phyloP scores from a whole-genome alignment of 2,329 filamentous ascomycete species.

The Fusarium domesticum region DNA sequence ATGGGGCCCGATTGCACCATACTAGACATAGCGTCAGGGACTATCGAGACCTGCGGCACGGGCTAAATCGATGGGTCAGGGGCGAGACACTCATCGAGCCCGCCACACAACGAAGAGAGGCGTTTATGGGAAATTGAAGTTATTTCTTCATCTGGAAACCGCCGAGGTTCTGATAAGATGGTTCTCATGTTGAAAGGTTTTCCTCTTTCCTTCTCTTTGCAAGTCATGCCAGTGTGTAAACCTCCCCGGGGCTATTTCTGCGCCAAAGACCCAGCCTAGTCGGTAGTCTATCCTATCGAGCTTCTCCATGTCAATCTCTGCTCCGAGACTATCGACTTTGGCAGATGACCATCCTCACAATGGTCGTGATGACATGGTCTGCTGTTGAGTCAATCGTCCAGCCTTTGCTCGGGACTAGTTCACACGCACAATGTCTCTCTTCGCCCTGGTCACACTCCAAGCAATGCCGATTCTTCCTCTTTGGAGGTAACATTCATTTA shows the following conservation, averaged over 20 bases:
- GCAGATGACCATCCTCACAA: not conserved
- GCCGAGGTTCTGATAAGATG: not conserved
- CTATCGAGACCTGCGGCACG: constrained; percentile 19
- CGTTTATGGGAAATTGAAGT: not conserved
- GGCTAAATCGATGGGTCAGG: constrained; percentile 4
- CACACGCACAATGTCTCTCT: not conserved
- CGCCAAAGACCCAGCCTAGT: too few species aligned
- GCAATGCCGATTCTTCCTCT: too few species aligned
- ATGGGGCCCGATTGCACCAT: constrained; percentile 1
- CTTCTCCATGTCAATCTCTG: not conserved
- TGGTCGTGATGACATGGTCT: not conserved
- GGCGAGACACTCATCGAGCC: constrained; percentile 5
- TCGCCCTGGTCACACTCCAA: too few species aligned
- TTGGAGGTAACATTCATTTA: not conserved
- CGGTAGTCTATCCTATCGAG: too few species aligned
- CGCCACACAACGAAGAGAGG: constrained; percentile 11
- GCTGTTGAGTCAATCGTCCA: not conserved
- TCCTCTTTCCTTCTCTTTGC: not conserved
- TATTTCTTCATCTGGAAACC: not conserved
- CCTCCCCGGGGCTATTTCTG: not conserved
- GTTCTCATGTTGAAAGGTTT: too few species aligned
- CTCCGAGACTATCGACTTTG: not conserved
- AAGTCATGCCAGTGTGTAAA: not conserved
- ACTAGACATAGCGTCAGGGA: constrained; percentile 18
- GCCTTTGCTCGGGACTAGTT: not conserved